Conservation (phyloP, 176 grass and related monocot species). For the Avena eriantha region DNA sequence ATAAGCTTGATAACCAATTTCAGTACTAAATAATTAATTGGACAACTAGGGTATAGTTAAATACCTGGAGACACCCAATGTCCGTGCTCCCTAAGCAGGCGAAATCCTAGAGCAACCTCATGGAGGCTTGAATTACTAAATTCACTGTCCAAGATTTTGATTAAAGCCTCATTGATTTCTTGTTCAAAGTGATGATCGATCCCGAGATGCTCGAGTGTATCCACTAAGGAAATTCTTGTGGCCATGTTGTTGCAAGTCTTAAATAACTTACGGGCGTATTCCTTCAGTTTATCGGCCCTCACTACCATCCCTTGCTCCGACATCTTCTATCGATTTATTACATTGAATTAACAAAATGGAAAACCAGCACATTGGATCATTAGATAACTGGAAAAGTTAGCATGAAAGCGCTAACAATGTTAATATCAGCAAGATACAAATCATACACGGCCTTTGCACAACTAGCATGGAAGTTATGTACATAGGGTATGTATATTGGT, state of each 20-base stretch:
- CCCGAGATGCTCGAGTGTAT: slow-evolving; percentile 28
- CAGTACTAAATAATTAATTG: too few relatives aligned
- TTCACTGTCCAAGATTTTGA: background rate
- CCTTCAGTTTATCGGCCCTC: background rate
- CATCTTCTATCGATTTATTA: background rate
- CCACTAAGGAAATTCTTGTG: background rate
- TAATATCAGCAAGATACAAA: background rate
- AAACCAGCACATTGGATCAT: background rate
- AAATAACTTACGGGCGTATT: background rate
- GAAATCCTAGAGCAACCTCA: background rate
- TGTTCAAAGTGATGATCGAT: slow-evolving; percentile 30
- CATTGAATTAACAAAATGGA: background rate
- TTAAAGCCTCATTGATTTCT: background rate
- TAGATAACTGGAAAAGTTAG: too few relatives aligned
- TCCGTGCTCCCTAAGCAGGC: slow-evolving; percentile 43
- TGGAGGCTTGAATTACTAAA: background rate
- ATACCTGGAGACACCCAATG: slow-evolving; percentile 29
- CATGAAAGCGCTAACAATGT: too few relatives aligned
- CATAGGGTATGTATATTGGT: too few relatives aligned
- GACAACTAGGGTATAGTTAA: too few relatives aligned
- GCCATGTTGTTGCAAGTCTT: background rate
- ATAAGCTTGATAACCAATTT: background rate
- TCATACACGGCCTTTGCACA: too few relatives aligned
- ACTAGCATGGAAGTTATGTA: too few relatives aligned
- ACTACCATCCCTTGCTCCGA: background rate